A percentile compares a stretch with the other conserved stretches of the same genome.
Conservation (phyloP, 768 basidiomycete genomes). For the Nidularia pulvinata region DNA sequence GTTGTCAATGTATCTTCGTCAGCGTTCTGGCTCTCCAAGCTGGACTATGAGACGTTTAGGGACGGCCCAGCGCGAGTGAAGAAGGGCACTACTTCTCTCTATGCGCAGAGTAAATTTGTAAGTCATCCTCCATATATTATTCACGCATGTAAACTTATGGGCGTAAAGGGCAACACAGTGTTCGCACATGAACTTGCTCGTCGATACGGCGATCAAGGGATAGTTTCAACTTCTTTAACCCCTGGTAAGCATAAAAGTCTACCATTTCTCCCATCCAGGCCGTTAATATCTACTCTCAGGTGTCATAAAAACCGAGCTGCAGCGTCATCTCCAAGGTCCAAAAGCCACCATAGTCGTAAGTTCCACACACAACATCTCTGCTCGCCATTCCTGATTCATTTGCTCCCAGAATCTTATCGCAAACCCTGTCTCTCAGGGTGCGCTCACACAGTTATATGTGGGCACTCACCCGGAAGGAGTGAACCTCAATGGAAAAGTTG, state of each 20-base stretch:
- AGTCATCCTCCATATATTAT: slow-evolving; percentile 5
- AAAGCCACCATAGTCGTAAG: slow-evolving; percentile 1
- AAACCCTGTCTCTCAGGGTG: slow-evolving; percentile 17
- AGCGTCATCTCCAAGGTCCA: slow-evolving; percentile 7
- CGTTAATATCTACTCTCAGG: no score
- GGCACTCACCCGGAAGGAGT: slow-evolving; percentile 36
- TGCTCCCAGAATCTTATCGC: neutral
- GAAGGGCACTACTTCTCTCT: slow-evolving; percentile 12
- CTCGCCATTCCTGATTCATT: no score
- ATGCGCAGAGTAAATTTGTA: slow-evolving; percentile 46
- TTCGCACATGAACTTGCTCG: slow-evolving; percentile 43
- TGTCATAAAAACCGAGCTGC: neutral
- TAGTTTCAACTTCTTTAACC: slow-evolving; percentile 43
- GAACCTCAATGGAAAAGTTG: slow-evolving; percentile 27
- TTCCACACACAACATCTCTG: no score
- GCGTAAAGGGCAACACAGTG: slow-evolving; percentile 39
- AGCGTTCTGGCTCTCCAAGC: slow-evolving; percentile 22
- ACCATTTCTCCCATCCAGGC: no score
- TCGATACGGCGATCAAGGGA: slow-evolving; percentile 41
- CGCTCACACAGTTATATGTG: slow-evolving; percentile 41
- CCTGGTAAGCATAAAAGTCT: slow-evolving; percentile 26
- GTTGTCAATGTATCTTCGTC: slow-evolving; percentile 47
- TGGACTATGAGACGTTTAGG: slow-evolving; percentile 40
- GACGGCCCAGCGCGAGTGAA: slow-evolving; percentile 26
- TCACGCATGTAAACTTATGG: neutral